Evolutionary conservation across 768 basidiomycete genomes (phyloP).

Genomic region (Piloderma croceum): DNA sequence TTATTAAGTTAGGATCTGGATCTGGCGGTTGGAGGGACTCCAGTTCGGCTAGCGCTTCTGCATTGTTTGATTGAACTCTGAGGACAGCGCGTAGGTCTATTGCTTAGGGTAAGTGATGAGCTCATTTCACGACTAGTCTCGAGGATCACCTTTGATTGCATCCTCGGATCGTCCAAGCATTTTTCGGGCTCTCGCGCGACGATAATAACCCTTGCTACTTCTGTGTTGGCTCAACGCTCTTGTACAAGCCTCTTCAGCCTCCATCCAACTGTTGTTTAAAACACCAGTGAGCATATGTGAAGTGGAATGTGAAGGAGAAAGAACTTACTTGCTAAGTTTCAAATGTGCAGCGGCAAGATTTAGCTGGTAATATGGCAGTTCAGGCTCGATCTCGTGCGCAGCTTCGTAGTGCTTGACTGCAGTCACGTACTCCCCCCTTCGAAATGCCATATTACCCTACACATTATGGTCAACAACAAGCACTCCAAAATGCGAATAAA

Average conservation of each 20-base stretch:
- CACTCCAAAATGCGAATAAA: conserved; percentile 5
- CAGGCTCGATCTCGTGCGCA: conserved; percentile 62
- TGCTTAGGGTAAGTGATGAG: neutral
- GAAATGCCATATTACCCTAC: conserved; percentile 68
- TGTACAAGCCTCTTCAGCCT: conserved; percentile 67
- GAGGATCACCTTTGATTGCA: conserved; percentile 49
- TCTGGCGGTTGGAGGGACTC: conserved; percentile 29
- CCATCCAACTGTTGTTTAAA: conserved; percentile 56
- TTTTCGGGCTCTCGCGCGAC: conserved; percentile 60
- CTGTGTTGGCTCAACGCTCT: conserved; percentile 58
- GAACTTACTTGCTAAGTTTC: conserved; percentile 60
- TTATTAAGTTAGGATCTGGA: conserved; percentile 5
- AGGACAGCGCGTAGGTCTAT: conserved; percentile 59
- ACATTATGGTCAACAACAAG: conserved; percentile 2
- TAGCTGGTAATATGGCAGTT: conserved; percentile 70
- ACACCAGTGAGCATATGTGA: conserved; percentile 5
- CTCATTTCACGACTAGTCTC: too few relatives aligned
- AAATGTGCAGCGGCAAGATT: conserved; percentile 73
- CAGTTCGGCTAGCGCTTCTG: conserved; percentile 57
- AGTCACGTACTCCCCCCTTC: conserved; percentile 48
- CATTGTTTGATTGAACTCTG: conserved; percentile 57
- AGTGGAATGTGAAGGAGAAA: conserved; percentile 1
- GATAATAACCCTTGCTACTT: conserved; percentile 65
- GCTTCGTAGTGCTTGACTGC: conserved; percentile 56
- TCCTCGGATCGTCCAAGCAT: conserved; percentile 53